A percentile compares a stretch with the other conserved stretches of the same genome.
Conservation (phyloP, 2,329 filamentous ascomycete genomes). For the Ophiognomonia clavigignenti-juglandacearum region DNA sequence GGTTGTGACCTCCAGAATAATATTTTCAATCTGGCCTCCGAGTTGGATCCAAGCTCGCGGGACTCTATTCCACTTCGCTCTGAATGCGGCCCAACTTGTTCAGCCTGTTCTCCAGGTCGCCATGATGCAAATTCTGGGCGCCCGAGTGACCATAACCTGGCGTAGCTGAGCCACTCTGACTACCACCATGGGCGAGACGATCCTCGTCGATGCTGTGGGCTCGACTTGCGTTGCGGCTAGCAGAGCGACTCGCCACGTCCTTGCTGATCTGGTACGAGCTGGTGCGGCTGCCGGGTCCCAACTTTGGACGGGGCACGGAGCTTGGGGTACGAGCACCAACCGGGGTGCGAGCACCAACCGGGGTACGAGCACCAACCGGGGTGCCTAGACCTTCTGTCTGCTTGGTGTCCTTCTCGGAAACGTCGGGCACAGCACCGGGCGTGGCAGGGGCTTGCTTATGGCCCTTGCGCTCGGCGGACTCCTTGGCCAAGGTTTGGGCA, state of each 20-base stretch:
- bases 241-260: constrained; percentile 4
- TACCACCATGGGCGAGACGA: neutral
- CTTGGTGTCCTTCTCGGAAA: constrained; percentile 1
- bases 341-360: no score
- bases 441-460: neutral
- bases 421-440: neutral
- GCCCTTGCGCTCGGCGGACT: constrained; percentile 11
- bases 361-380: no score
- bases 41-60: neutral
- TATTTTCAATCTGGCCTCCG: neutral
- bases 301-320: constrained; percentile 3
- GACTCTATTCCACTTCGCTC: constrained; percentile 12
- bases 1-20: neutral
- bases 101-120: constrained; percentile 10
- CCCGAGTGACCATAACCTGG: constrained; percentile 1
- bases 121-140: constrained; percentile 7
- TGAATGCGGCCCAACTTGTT: constrained; percentile 12
- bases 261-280: constrained; percentile 12
- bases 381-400: no score
- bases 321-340: neutral
- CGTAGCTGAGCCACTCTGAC: neutral
- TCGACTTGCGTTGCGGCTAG: constrained; percentile 8
- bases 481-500: constrained; percentile 54
- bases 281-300: constrained; percentile 10
- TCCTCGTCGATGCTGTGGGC: constrained; percentile 13